Evolutionary conservation across 352 stramenopile genomes (phyloP).

Genomic region (Globisporangium spiculum): DNA sequence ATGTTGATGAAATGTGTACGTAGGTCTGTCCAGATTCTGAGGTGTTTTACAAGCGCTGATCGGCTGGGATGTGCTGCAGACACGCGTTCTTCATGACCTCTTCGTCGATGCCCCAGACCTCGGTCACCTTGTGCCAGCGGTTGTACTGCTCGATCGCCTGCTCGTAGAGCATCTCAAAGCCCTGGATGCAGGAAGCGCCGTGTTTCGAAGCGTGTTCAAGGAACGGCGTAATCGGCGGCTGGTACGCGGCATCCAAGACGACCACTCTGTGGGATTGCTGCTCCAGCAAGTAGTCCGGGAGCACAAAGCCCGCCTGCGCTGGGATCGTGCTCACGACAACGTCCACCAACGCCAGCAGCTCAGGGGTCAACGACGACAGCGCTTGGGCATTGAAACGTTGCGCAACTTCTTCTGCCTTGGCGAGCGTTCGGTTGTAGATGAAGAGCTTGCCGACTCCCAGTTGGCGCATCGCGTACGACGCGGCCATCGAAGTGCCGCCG

Average conservation of each 20-base stretch:
- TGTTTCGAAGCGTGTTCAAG: constrained; percentile 83
- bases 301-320: constrained; percentile 75
- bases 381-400: constrained; percentile 83
- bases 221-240: constrained; percentile 93
- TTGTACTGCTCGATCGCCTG: constrained; percentile 97
- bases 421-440: constrained; percentile 95
- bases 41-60: constrained; percentile 40
- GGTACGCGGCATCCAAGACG: constrained; percentile 98
- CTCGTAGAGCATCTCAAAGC: constrained; percentile 98
- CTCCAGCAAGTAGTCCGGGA: constrained; percentile 70
- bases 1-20: background rate
- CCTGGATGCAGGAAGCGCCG: constrained; percentile 91
- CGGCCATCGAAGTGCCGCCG: constrained; percentile 94
- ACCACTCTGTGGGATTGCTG: constrained; percentile 50
- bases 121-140: constrained; percentile 85
- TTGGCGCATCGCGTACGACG: constrained; percentile 91
- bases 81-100: constrained; percentile 58
- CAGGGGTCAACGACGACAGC: constrained; percentile 48
- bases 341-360: constrained; percentile 57
- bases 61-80: constrained; percentile 44
- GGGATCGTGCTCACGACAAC: constrained; percentile 97
- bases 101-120: constrained; percentile 39
- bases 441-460: constrained; percentile 83
- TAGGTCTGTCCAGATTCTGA: background rate
- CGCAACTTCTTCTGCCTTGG: constrained; percentile 90